Evolutionary conservation across 257 asterid genomes (phyloP).

Genomic region (Solanum acaule): DNA sequence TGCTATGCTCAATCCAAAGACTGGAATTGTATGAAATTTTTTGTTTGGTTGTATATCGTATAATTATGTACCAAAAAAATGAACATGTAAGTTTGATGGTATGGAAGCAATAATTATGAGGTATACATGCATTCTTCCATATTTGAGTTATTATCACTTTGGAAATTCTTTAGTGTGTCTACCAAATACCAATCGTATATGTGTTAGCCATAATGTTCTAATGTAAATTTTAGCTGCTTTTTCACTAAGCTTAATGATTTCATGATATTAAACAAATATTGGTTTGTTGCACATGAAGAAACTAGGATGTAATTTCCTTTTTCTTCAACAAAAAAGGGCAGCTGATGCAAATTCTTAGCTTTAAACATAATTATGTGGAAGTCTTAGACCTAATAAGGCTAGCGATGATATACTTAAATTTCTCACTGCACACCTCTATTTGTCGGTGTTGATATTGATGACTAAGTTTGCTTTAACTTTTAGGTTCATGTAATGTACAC

Average conservation of each 20-base stretch:
- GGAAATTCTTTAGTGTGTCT: neutral
- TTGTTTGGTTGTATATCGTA: neutral
- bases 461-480: neutral
- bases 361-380: neutral
- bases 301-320: neutral
- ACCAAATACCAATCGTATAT: neutral
- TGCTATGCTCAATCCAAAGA: neutral
- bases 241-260: neutral
- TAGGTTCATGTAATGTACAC: neutral
- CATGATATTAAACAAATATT: neutral
- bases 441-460: neutral
- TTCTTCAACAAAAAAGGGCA: neutral
- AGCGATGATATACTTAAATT: neutral
- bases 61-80: neutral
- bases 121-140: neutral
- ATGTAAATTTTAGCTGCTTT: neutral
- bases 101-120: neutral
- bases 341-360: neutral
- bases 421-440: neutral
- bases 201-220: neutral
- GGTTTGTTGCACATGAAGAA: neutral
- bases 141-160: neutral
- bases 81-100: neutral
- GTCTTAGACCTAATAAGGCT: neutral
- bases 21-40: neutral